Base-by-base conservation (phyloP, 2,329 filamentous ascomycete species). In the Lanzia echinophila region DNA sequence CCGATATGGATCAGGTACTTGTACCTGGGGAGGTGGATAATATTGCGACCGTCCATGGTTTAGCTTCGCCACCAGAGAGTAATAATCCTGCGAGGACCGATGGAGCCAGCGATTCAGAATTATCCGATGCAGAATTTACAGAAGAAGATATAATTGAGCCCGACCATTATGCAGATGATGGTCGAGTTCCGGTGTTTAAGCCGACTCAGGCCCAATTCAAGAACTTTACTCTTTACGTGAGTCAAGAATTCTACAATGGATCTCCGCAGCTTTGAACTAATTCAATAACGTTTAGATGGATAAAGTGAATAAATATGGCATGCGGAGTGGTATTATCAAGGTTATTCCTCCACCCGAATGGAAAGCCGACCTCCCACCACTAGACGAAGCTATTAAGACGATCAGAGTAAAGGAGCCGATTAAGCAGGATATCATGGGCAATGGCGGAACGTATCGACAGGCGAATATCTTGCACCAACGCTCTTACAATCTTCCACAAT, bases 271-370 rank as follows among this genome's bases (percentile, higher is more conserved):
- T 24, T 10, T 48, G 42, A 46, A 48, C 63, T 64, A 61, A 64
- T 45, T 43, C 20, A n/a, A 34, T 28, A 20, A 24, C 7, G 4
- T 47, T 34, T 56, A 86, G 82, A 84, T 86, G 78, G 82, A 84
- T 15, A 67, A 91, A 89, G 71, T 99, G 58, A 89, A 99, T 70
- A 82, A 84, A 60, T 96, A 96, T 69, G 94, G 94, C 65, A 99
- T 99, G 94, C 89, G 90, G 72, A 94, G 90, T 20, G 94, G 94
- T 34, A 96, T 99, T 64, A 84, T 97, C 67, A 97, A 99, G 73
- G 87, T 99, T 55, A 86, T 97, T 50, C 91, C 94, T 28, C 94
- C 94, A 0, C 75, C 86, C 65, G 91, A 97, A 81, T 99, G 94
- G 94, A 94, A 82, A 71, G 82, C 91, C 60, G 78, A 83, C 24